Percentiles rank a stretch among this genome's conserved stretches.
Conservation (phyloP, 2,329 filamentous ascomycete species). For the Phoma sp. region DNA sequence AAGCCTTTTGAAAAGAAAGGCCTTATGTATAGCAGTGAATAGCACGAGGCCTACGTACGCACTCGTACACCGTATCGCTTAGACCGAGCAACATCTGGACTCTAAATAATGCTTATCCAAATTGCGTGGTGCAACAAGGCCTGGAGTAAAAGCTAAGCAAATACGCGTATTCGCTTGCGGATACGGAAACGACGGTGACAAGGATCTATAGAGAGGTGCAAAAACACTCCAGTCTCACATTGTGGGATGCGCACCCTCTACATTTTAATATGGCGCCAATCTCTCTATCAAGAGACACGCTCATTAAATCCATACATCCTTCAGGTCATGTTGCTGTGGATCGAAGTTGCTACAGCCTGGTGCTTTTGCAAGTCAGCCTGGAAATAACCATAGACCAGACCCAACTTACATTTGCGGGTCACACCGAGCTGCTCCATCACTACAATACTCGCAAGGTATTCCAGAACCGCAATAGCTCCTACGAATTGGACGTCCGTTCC, state of each 20-base stretch:
- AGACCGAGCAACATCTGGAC: neutral
- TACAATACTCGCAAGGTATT: constrained; percentile 11
- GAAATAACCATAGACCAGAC: neutral
- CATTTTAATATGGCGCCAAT: too few species aligned
- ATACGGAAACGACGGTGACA: neutral
- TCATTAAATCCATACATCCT: neutral
- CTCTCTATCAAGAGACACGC: too few species aligned
- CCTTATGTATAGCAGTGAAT: constrained; percentile 3
- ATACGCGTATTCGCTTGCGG: constrained; percentile 18
- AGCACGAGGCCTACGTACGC: neutral
- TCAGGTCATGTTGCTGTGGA: neutral
- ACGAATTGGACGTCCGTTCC: neutral
- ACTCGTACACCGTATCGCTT: constrained; percentile 6
- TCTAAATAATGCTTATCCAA: neutral
- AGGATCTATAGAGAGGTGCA: neutral
- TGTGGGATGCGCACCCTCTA: neutral
- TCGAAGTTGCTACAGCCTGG: neutral
- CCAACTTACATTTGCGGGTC: neutral
- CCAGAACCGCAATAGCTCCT: constrained; percentile 1
- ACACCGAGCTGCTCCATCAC: neutral
- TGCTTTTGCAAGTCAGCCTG: constrained; percentile 1
- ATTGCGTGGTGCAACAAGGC: neutral
- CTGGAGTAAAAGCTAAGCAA: too few species aligned
- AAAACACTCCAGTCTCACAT: neutral
- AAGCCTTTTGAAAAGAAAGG: neutral